Base-by-base conservation (phyloP, 345 rosid genomes). In the Brassica carinata region DNA sequence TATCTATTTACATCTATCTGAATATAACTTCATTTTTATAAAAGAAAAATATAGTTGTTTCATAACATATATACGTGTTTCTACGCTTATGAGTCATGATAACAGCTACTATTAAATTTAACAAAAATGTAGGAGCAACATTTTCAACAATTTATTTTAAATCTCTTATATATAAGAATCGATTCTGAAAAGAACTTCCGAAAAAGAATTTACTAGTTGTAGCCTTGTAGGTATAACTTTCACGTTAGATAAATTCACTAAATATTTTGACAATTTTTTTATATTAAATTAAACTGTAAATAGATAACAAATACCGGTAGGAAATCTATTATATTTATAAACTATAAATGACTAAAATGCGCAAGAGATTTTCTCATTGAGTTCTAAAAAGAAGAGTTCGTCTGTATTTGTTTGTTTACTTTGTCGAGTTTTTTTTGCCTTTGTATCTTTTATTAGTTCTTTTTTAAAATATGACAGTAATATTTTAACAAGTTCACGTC, bases 401-500 rank as follows among this genome's bases (percentile, higher is more conserved):
- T 53, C 58, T 53, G 17, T 53, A 53, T 1, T 15, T 53, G 58
- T 51, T 51, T 51, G 58, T 53, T n/a, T 53, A 53, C 58, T 53
- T 53, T 53, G 19, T 53, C 18, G 58, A 53, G 58, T 53, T 53
- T 79, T 18, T 18, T 18, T 74, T 68, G 66, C 36, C 15, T 68
- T 38, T 19, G 4, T 13, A 65, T 73, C 0, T 59, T 59, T 43
- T 7, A 43, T 1, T 29, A 59, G 5, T 69, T 76, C 0, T 17
- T 26, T 8, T 34, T 2, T 36, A 23, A 23, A 59, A 4, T 13
- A 75, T 55, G 11, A 7, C 8, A 23, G 26, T 23, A 53, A 53
- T 7, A 33, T 51, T 55, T 7, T 34, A 5, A 45, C 17, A 66
- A 79, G 68, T 73, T 72, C 77, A 79, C 68, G 78, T 73, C 19